Conservation (phyloP, 2,329 filamentous ascomycete species). For the Xylariales sp. region DNA sequence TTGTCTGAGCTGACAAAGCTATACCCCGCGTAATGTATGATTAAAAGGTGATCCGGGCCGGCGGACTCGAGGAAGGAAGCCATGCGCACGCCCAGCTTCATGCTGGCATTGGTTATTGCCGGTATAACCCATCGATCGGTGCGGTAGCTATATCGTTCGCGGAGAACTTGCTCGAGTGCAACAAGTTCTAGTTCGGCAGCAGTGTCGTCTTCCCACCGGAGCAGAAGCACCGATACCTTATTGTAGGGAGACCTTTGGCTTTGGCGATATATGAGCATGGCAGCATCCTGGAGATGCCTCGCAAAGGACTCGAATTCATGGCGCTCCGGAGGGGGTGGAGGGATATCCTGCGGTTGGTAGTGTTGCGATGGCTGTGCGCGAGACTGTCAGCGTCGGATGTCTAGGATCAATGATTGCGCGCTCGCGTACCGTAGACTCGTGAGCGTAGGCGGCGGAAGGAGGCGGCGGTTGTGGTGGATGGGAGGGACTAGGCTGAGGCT, state of each 20-base stretch:
- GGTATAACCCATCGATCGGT: conserved; percentile 72
- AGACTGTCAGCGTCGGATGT: conserved; percentile 34
- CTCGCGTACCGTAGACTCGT: conserved; percentile 46
- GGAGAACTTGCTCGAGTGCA: conserved; percentile 67
- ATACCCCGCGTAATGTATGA: conserved; percentile 73
- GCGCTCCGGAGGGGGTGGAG: conserved; percentile 56
- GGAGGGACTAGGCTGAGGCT: conserved; percentile 49
- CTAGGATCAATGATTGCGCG: conserved; percentile 26
- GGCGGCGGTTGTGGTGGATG: conserved; percentile 44
- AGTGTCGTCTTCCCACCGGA: conserved; percentile 72
- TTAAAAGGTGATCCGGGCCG: conserved; percentile 68
- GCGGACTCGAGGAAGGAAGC: conserved; percentile 69
- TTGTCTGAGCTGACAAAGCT: conserved; percentile 69
- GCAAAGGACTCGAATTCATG: conserved; percentile 75
- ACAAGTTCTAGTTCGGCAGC: conserved; percentile 64
- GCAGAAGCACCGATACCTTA: conserved; percentile 68
- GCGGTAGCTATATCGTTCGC: conserved; percentile 69
- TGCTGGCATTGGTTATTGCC: conserved; percentile 66
- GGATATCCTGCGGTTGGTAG: conserved; percentile 47
- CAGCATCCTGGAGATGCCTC: conserved; percentile 74
- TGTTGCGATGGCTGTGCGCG: conserved; percentile 44
- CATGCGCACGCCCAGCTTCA: conserved; percentile 71
- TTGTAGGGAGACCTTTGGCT: conserved; percentile 68
- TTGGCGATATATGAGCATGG: conserved; percentile 74
- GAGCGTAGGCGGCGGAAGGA: conserved; percentile 39